These are phyloP conservation scores for Moricandia arvensis DNA, from an alignment of 345 rosid species.

Conservation along the genomic window DNA sequence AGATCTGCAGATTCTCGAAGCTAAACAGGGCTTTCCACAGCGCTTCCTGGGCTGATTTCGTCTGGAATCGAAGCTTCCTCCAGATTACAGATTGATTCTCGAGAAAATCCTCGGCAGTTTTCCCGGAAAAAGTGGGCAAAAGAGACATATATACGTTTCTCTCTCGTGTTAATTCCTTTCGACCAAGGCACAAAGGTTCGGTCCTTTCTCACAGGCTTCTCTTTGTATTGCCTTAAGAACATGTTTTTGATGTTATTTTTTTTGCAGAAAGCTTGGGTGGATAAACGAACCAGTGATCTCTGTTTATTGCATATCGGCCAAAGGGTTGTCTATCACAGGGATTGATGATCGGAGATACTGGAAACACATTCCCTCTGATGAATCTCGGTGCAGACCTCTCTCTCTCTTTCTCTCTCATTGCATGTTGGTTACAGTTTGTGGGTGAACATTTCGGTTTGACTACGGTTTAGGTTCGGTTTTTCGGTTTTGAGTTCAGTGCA, in stretches of 20 bases:
- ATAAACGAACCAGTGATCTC: constrained; percentile 62
- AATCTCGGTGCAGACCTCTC: too few species aligned
- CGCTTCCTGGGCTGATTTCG: constrained; percentile 93
- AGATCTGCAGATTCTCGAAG: constrained; percentile 71
- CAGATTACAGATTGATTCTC: constrained; percentile 56
- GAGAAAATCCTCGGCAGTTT: constrained; percentile 49
- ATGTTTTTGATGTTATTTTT: background rate
- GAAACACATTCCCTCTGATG: constrained; percentile 75
- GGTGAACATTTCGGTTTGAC: too few species aligned
- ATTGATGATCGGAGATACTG: constrained; percentile 94
- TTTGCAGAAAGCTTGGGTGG: constrained; percentile 82
- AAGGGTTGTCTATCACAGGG: constrained; percentile 73
- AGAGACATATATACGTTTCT: constrained; percentile 68
- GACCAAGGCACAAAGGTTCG: constrained; percentile 79
- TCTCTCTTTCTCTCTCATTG: too few species aligned
- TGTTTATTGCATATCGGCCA: constrained; percentile 66
- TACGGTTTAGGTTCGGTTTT: too few species aligned
- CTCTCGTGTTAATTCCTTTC: constrained; percentile 53
- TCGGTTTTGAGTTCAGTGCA: too few species aligned
- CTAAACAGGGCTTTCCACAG: constrained; percentile 78
- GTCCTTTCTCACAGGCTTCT: background rate
- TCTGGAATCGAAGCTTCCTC: constrained; percentile 90
- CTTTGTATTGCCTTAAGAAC: background rate
- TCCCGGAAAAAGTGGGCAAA: constrained; percentile 47
- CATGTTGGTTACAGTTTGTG: too few species aligned